Evolutionary conservation across 2,329 filamentous ascomycete genomes (phyloP).

Genomic region (Talaromyces piceae): DNA sequence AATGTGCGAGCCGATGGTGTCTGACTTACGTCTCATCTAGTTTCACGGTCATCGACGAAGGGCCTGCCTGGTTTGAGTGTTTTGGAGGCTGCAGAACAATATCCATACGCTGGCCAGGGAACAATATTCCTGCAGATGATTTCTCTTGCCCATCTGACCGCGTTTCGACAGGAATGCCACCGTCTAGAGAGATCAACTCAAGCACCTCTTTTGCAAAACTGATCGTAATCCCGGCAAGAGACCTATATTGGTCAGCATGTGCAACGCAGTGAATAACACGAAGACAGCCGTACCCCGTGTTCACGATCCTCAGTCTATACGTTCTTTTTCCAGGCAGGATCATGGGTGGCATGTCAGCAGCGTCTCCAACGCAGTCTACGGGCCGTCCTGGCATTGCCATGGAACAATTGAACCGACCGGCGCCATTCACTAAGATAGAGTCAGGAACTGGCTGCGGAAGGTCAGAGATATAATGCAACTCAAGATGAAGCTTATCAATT

Average conservation of each 20-base stretch:
- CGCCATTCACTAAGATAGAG: conserved; percentile 42
- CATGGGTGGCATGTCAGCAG: conserved; percentile 20
- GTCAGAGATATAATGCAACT: background rate
- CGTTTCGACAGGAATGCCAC: conserved; percentile 27
- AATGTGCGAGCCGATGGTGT: conserved; percentile 1
- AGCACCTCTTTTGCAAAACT: conserved; percentile 23
- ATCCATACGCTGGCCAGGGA: conserved; percentile 41
- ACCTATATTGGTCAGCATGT: conserved; percentile 16
- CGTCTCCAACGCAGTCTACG: conserved; percentile 33
- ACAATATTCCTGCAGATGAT: conserved; percentile 34
- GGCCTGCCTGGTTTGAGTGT: background rate
- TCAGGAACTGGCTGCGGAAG: conserved; percentile 40
- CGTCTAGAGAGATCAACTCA: conserved; percentile 35
- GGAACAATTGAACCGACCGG: conserved; percentile 39
- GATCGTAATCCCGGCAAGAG: conserved; percentile 35
- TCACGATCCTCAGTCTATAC: conserved; percentile 36
- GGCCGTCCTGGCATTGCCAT: conserved; percentile 40
- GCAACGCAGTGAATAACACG: background rate
- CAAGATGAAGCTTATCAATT: background rate
- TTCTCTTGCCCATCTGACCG: conserved; percentile 13
- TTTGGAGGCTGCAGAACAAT: conserved; percentile 24
- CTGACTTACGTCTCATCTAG: conserved; percentile 32
- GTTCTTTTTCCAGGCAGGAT: conserved; percentile 16
- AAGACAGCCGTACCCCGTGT: conserved; percentile 31
- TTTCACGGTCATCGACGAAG: conserved; percentile 22